Evolutionary conservation across 306 rosid genomes (phyloP), one percentile per base, ranked within the genome.

Genomic region (Cyclanthera cordifolia): DNA sequence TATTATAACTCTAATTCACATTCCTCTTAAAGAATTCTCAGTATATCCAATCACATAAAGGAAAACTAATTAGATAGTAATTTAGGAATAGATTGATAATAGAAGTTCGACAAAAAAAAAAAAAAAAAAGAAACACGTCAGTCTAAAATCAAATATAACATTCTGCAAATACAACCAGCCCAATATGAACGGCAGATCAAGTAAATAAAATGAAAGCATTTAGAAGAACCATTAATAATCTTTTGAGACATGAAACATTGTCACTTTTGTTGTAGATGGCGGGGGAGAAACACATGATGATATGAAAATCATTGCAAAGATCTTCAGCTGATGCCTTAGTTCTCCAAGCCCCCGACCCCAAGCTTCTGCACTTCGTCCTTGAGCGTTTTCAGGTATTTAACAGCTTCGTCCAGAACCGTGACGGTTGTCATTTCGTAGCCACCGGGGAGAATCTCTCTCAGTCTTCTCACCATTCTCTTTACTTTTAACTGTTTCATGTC

Each of bases 321-420:
- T 66, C 54, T 46, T 46, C 23, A 6, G 54, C 28, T 24, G 69
- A 64, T 23, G 45, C 39, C 75, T 75, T 63, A 58, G 25, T 72
- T 64, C 53, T 72, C 75, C 69, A 84, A 17, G 74, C 78, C 82
- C 70, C 70, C 79, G 59, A 81, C 78, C 20, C 96, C 96, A 4
- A 81, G 85, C 70, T 83, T 81, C 78, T 87, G 90, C 60, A 89
- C 87, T 75, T 92, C 96, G 30, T 83, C 95, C 75, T 92, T 92
- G 51, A 92, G 96, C 69, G 97, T 84, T 84, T 92, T 89, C 55
- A 92, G 87, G 82, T 92, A 92, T 65, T 80, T 84, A 46, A 89
- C 96, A 60, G 97, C 96, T 83, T 87, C 97, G 32, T 92, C 96
- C 14, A 92, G 74, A 69, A 92, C 93, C 4, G 86, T 61, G 9